Percentiles rank a stretch among this genome's conserved stretches.
phyloP scores from a whole-genome alignment of 192 early-diverging fungal species.

The Piromyces sp. region DNA sequence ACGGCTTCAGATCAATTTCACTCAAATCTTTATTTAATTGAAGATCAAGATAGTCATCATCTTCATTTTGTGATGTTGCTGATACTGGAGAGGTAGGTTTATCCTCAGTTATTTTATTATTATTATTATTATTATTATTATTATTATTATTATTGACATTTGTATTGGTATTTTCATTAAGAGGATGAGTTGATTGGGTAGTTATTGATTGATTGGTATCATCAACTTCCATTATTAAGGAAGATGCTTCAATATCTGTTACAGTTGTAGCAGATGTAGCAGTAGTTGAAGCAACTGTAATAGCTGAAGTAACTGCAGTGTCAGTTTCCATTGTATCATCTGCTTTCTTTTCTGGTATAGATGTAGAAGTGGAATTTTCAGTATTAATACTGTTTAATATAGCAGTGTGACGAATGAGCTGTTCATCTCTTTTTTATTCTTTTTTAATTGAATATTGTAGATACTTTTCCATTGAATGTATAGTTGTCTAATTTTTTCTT shows the following conservation, averaged over 20 bases:
- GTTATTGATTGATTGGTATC: not conserved
- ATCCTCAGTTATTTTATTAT: too few relatives aligned
- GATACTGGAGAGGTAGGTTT: too few relatives aligned
- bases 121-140: too few relatives aligned
- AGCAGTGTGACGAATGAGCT: too few relatives aligned
- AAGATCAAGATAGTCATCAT: not conserved
- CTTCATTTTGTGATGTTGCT: not conserved
- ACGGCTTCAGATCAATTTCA: not conserved
- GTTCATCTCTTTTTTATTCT: not conserved
- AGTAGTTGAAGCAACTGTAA: not conserved
- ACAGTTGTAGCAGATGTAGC: not conserved
- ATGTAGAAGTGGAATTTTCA: not conserved
- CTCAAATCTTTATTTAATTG: not conserved
- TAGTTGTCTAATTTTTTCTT: not conserved
- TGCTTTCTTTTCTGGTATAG: not conserved
- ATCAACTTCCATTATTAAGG: not conserved
- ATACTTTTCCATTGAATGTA: not conserved
- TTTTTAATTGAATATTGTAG: not conserved
- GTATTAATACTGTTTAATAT: not conserved
- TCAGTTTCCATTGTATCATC: too few relatives aligned
- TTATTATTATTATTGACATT: not conserved
- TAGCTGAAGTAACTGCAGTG: not conserved
- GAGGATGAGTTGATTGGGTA: not conserved
- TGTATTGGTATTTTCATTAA: not conserved
- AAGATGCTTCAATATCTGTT: not conserved